These are phyloP conservation scores for Capsicum pubescens DNA, from an alignment of 257 asterid genomes.

Conservation along the genomic window DNA sequence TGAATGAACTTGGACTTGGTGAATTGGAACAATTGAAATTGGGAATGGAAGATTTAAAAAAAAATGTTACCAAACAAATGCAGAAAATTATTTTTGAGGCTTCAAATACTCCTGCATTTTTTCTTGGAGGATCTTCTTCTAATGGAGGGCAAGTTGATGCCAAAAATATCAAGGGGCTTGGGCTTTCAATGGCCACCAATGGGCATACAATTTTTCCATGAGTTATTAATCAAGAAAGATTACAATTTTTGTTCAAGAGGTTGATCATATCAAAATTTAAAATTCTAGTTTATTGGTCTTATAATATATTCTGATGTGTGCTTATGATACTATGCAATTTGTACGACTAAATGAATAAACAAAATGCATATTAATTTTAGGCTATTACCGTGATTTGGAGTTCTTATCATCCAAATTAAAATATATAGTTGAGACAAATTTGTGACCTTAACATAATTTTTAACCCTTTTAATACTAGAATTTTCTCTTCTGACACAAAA, in stretches of 20 bases:
- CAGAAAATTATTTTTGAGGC: conserved; percentile 40
- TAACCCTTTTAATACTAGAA: no score
- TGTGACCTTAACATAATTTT: no score
- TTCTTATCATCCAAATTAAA: not conserved
- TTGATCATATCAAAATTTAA: not conserved
- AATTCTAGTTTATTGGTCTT: not conserved
- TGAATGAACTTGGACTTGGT: conserved; percentile 32
- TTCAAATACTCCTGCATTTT: conserved; percentile 12
- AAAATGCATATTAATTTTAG: not conserved
- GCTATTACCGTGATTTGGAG: not conserved
- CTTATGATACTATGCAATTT: conserved; percentile 8
- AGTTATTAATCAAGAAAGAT: not conserved
- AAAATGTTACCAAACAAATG: conserved; percentile 33
- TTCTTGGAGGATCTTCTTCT: conserved; percentile 33
- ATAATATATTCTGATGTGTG: not conserved
- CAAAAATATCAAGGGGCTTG: conserved; percentile 32
- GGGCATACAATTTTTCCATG: conserved; percentile 32
- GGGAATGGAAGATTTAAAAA: conserved; percentile 53
- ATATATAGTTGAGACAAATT: no score
- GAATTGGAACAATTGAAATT: conserved; percentile 49
- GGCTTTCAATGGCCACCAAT: conserved; percentile 48
- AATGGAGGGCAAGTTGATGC: conserved; percentile 30
- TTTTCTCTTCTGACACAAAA: no score
- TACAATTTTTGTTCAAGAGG: not conserved
- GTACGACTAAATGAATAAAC: not conserved